Evolutionary conservation across 2,329 filamentous ascomycete genomes (phyloP), one percentile per base, ranked within the genome.

Genomic region (Botryosphaeria agaves): DNA sequence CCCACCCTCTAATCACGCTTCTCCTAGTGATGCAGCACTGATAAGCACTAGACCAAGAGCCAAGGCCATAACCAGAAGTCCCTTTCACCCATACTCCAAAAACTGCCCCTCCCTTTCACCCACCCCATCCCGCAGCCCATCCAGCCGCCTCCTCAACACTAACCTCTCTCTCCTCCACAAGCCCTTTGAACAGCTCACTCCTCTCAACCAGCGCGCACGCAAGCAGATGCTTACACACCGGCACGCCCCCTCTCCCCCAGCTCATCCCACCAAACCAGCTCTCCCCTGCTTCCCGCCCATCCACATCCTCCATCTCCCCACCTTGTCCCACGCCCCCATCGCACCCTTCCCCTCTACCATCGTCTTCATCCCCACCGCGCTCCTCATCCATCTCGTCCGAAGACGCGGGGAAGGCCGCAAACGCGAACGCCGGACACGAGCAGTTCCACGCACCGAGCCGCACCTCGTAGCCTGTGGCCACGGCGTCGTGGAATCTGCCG

Each of bases 201-300:
- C 63, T 60, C 48, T 82, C 75, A 5, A 65, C 75, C 32, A 95
- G 51, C 24, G 87, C 54, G 49, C 81, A 91, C 1, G 87, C 87
- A 11, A 95, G 65, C 4, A 95, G 53, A 53, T 98, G 87, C 56
- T 94, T 94, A 51, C 87, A 98, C 55, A 80, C 42, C 5, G 65
- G 64, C 32, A 72, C 67, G 34, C 66, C 56, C 21, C 53, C 46
- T 3, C 38, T 18, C 32, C 49, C 41, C 28, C 53, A 29, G 33
- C 57, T 60, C 31, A 64, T 30, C 0, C 69, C 69, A 1, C 72
- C 70, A 40, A 72, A 69, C n/a, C n/a, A n/a, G 17, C 35, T 48
- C 55, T 55, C 38, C 25, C 19, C 36, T 17, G 26, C 26, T 12
- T 36, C 38, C 16, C 16, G 17, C 8, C 24, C 30, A 32, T n/a